Percentiles rank a stretch among this genome's conserved stretches.
Evolutionary conservation across 1,284 basidiomycete species (phyloP).

Genomic region (Leccinum subfulvum): DNA sequence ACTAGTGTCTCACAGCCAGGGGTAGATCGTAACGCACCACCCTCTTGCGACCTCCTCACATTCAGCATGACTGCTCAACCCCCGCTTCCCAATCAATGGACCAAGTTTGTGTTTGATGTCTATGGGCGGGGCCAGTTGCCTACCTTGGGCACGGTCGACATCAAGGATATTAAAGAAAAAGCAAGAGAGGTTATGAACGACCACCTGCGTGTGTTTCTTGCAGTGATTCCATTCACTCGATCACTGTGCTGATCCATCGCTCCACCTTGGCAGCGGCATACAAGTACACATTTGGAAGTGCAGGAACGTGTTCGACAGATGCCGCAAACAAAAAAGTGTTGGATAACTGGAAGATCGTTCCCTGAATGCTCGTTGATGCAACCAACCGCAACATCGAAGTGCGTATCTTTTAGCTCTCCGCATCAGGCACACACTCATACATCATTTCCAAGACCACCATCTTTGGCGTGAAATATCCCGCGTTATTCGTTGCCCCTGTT

Average conservation of each 20-base stretch:
- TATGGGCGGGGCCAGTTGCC: conserved; percentile 41
- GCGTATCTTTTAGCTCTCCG: neutral
- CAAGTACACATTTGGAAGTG: conserved; percentile 49
- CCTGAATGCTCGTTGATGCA: conserved; percentile 57
- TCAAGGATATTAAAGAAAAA: conserved; percentile 51
- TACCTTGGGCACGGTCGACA: conserved; percentile 49
- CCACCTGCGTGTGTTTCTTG: conserved; percentile 37
- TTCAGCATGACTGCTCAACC: conserved; percentile 23
- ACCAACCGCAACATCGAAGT: conserved; percentile 52
- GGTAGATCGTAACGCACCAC: neutral
- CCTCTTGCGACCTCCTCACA: neutral
- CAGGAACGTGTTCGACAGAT: conserved; percentile 45
- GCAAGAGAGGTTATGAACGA: conserved; percentile 48
- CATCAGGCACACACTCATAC: neutral
- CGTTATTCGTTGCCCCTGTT: conserved; percentile 53
- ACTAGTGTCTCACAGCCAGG: neutral
- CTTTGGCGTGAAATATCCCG: conserved; percentile 48
- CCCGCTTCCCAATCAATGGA: conserved; percentile 28
- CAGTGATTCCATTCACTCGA: neutral
- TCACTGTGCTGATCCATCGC: neutral
- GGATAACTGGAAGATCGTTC: conserved; percentile 50
- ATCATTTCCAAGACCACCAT: conserved; percentile 38
- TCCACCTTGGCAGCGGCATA: conserved; percentile 39
- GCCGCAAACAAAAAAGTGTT: conserved; percentile 42
- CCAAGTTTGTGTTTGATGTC: conserved; percentile 31